Conservation (phyloP, 768 basidiomycete species). For the Calocera viscosa region DNA sequence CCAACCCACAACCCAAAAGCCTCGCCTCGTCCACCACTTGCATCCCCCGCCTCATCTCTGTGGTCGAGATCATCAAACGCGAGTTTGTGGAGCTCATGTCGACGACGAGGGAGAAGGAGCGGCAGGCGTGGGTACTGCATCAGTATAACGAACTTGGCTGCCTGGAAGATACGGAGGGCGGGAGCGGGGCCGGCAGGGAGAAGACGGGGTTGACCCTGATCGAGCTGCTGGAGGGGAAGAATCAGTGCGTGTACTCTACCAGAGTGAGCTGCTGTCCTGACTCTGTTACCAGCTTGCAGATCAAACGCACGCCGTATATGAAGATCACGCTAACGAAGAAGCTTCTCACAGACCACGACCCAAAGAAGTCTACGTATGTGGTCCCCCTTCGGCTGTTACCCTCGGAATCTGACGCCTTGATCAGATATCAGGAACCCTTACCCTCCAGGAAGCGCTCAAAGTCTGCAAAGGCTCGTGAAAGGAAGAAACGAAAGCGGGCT, state of each 20-base stretch:
- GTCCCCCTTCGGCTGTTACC: not conserved
- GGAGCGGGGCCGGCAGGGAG: slow-evolving; percentile 15
- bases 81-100: slow-evolving; percentile 36
- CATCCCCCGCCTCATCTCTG: slow-evolving; percentile 56
- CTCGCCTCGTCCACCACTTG: slow-evolving; percentile 22
- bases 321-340: slow-evolving; percentile 40
- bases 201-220: slow-evolving; percentile 17
- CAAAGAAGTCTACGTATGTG: not conserved
- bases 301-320: slow-evolving; percentile 53
- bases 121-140: slow-evolving; percentile 31
- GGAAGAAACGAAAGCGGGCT: not conserved
- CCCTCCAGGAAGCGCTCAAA: not conserved
- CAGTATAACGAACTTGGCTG: slow-evolving; percentile 64
- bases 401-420: not conserved
- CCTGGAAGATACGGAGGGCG: slow-evolving; percentile 29
- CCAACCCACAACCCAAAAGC: slow-evolving; percentile 4
- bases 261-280: slow-evolving; percentile 9
- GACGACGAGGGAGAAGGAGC: not conserved
- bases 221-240: slow-evolving; percentile 38
- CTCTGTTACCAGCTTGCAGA: slow-evolving; percentile 34
- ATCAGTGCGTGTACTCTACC: slow-evolving; percentile 38
- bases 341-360: not conserved
- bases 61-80: slow-evolving; percentile 75
- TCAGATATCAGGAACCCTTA: not conserved
- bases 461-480: not conserved